Evolutionary conservation across 495 filamentous ascomycete species (phyloP).

Genomic region (Aspergillus cavernicola): DNA sequence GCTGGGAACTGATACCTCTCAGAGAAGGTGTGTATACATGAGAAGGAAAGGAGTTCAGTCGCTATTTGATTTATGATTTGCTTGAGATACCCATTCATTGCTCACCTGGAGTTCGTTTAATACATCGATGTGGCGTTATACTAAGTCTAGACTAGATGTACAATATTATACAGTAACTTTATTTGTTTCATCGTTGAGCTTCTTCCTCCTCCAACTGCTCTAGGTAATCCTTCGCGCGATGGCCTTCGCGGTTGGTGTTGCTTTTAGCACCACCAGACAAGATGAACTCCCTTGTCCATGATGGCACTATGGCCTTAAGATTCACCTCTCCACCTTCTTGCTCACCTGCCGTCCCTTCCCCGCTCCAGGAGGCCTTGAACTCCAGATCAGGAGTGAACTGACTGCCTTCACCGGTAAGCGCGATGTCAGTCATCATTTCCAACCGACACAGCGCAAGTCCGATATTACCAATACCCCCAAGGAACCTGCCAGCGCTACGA

Average conservation of each 20-base stretch:
- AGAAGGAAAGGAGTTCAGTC: not conserved
- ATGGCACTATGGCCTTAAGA: slow-evolving; percentile 83
- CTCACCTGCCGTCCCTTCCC: slow-evolving; percentile 37
- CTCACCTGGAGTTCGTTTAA: not conserved
- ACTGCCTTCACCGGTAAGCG: slow-evolving; percentile 58
- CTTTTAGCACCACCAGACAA: slow-evolving; percentile 26
- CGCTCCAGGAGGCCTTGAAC: slow-evolving; percentile 50
- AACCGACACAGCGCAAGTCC: slow-evolving; percentile 85
- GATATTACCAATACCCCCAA: slow-evolving; percentile 74
- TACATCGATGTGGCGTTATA: slow-evolving; percentile 13
- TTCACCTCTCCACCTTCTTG: slow-evolving; percentile 46
- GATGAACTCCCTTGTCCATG: slow-evolving; percentile 59
- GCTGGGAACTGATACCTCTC: slow-evolving; percentile 4
- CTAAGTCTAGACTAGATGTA: slow-evolving; percentile 18
- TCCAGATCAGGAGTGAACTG: slow-evolving; percentile 49
- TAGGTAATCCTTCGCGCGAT: slow-evolving; percentile 35
- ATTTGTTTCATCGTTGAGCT: slow-evolving; percentile 25
- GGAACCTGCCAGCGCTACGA: slow-evolving; percentile 71
- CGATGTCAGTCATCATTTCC: slow-evolving; percentile 81
- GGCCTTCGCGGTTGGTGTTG: slow-evolving; percentile 21
- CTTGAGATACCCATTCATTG: slow-evolving; percentile 23
- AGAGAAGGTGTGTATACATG: not conserved
- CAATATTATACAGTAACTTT: slow-evolving; percentile 20
- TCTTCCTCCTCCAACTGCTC: slow-evolving; percentile 43
- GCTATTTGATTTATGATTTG: slow-evolving; percentile 1